Conservation (phyloP, 116 monocot genomes). For the Papilionanthe hybrid region DNA sequence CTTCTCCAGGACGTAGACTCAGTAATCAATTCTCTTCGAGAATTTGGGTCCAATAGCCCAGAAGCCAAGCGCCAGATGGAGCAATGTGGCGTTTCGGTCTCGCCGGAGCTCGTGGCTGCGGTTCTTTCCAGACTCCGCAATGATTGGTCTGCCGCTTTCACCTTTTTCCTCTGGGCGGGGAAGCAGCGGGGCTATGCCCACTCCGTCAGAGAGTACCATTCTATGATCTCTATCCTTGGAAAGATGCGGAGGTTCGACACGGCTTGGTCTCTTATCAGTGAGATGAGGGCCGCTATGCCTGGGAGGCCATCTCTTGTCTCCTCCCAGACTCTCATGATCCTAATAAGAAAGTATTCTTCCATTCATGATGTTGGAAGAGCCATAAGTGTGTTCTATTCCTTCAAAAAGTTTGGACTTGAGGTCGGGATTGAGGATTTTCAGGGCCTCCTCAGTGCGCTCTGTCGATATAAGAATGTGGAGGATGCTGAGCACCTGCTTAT, state of each 20-base stretch:
- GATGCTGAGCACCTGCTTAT: constrained; percentile 83
- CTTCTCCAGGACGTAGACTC: constrained; percentile 26
- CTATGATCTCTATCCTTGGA: constrained; percentile 78
- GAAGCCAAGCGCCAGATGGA: constrained; percentile 51
- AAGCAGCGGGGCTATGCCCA: constrained; percentile 41
- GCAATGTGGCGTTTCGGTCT: constrained; percentile 30
- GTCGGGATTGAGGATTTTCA: constrained; percentile 67
- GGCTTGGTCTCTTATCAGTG: constrained; percentile 73
- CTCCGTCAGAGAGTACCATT: constrained; percentile 53
- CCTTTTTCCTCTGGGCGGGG: constrained; percentile 88
- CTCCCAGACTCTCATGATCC: constrained; percentile 52
- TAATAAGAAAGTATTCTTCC: constrained; percentile 63
- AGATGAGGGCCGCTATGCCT: constrained; percentile 30
- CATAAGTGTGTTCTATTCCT: constrained; percentile 58
- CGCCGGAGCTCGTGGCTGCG: constrained; percentile 45
- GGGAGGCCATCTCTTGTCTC: constrained; percentile 30
- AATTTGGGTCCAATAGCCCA: constrained; percentile 21
- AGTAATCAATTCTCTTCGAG: constrained; percentile 25
- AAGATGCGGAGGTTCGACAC: constrained; percentile 76
- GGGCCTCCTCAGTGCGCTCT: constrained; percentile 66
- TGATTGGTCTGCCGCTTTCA: constrained; percentile 70
- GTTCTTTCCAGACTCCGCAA: constrained; percentile 75
- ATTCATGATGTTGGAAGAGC: constrained; percentile 68
- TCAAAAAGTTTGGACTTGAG: constrained; percentile 55
- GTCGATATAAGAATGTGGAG: constrained; percentile 79